Evolutionary conservation across 495 filamentous ascomycete genomes (phyloP).

Genomic region (Penicillium antarcticum): DNA sequence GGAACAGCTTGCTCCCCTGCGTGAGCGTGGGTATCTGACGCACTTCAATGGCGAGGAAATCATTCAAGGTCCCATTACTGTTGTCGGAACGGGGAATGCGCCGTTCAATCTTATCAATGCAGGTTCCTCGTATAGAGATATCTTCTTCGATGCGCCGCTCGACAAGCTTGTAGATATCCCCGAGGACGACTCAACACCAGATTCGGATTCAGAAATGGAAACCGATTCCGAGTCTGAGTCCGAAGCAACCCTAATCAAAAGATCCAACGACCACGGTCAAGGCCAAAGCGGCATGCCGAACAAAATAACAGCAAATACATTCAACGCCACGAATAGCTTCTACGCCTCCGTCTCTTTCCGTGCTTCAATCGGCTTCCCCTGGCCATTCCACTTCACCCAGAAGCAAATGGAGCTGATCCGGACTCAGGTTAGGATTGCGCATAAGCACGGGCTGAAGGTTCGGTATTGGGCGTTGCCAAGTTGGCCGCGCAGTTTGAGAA

Average conservation of each 20-base stretch:
- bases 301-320: slow-evolving; percentile 35
- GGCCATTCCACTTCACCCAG: slow-evolving; percentile 41
- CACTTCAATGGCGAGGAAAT: slow-evolving; percentile 50
- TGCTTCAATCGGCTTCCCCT: slow-evolving; percentile 35
- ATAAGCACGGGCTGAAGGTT: slow-evolving; percentile 64
- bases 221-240: neutral
- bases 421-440: slow-evolving; percentile 64
- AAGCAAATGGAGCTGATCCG: slow-evolving; percentile 59
- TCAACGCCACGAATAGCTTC: slow-evolving; percentile 47
- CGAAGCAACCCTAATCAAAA: neutral
- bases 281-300: slow-evolving; percentile 35
- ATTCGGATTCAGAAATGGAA: neutral
- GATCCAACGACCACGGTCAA: slow-evolving; percentile 23
- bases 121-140: slow-evolving; percentile 47
- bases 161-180: slow-evolving; percentile 26
- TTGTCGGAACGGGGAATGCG: slow-evolving; percentile 76
- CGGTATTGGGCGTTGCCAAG: slow-evolving; percentile 77
- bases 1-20: slow-evolving; percentile 61
- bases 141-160: slow-evolving; percentile 65
- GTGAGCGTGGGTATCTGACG: slow-evolving; percentile 61
- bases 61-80: slow-evolving; percentile 59
- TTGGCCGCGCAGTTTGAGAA: slow-evolving; percentile 72
- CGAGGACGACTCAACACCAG: neutral
- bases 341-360: slow-evolving; percentile 46
- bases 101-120: slow-evolving; percentile 61